phyloP scores from a whole-genome alignment of 805 yeast species.

The Candida hispaniensis region DNA sequence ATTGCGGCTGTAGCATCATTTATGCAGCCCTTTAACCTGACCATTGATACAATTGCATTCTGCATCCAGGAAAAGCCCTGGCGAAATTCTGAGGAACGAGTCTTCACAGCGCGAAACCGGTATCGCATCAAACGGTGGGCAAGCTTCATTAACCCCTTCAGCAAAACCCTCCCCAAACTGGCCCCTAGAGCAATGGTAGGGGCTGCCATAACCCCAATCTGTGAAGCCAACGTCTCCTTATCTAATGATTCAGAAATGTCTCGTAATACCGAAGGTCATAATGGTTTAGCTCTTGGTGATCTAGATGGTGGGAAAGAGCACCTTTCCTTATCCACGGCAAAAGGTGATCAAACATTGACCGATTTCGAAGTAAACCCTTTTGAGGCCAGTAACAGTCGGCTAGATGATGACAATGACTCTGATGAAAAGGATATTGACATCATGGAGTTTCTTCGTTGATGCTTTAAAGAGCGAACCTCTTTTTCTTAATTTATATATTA shows the following conservation, averaged over 20 bases:
- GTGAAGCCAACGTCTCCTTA: no score
- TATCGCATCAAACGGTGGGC: constrained; percentile 14
- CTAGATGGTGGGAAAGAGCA: no score
- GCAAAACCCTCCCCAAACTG: constrained; percentile 5
- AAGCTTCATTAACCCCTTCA: constrained; percentile 8
- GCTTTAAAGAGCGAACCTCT: no score
- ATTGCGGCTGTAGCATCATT: constrained; percentile 53
- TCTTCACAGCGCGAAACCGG: constrained; percentile 15
- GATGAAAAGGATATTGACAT: constrained; percentile 17
- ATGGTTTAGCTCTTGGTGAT: no score
- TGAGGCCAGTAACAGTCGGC: constrained; percentile 5
- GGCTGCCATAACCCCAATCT: background rate
- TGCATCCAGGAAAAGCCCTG: constrained; percentile 45
- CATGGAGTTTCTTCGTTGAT: constrained; percentile 16
- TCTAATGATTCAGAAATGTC: no score
- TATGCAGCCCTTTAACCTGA: constrained; percentile 68
- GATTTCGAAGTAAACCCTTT: constrained; percentile 7
- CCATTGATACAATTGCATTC: constrained; percentile 65
- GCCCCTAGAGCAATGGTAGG: constrained; percentile 7
- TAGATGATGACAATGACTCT: constrained; percentile 10
- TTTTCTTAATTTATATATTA: no score
- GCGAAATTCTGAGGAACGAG: constrained; percentile 15
- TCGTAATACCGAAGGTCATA: no score
- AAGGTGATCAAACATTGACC: constrained; percentile 8
- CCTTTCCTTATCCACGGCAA: no score